A percentile compares a stretch with the other conserved stretches of the same genome.
Evolutionary conservation across 2,329 filamentous ascomycete genomes (phyloP).

Genomic region (Alternaria viburni): DNA sequence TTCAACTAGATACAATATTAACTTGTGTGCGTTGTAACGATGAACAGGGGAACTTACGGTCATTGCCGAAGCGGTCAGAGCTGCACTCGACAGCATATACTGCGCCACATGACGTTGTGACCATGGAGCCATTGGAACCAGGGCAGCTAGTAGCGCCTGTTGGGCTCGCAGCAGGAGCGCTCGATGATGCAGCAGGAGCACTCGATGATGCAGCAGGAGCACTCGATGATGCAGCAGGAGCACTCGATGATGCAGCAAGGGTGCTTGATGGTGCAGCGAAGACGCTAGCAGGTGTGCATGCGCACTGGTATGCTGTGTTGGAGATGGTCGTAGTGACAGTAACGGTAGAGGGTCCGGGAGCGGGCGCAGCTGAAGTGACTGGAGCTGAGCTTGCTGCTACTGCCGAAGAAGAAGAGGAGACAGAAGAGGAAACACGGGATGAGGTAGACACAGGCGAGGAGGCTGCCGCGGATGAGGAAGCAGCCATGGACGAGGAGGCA

Average conservation of each 20-base stretch:
- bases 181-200: background rate
- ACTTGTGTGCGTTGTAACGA: background rate
- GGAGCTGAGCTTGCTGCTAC: background rate
- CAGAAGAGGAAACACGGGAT: background rate
- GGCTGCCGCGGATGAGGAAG: background rate
- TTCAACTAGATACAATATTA: constrained; percentile 13
- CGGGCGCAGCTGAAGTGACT: background rate
- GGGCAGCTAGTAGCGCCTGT: constrained; percentile 18
- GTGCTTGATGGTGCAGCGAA: background rate
- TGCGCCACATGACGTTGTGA: constrained; percentile 23
- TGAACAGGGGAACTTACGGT: constrained; percentile 16
- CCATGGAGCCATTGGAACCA: constrained; percentile 13
- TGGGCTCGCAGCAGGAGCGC: background rate
- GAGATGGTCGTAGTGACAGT: constrained; percentile 17
- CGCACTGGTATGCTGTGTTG: constrained; percentile 13
- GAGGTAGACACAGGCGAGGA: background rate
- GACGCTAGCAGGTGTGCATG: constrained; percentile 13
- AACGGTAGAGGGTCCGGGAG: constrained; percentile 7
- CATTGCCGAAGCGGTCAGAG: constrained; percentile 29
- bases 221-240: background rate
- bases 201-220: background rate
- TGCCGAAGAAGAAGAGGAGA: background rate
- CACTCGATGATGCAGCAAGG: background rate
- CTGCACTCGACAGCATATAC: constrained; percentile 31
- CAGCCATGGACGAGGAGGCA: background rate